A percentile compares a stretch with the other conserved stretches of the same genome.
Conservation (phyloP, 2,329 filamentous ascomycete genomes). For the Fusarium xylarioides region DNA sequence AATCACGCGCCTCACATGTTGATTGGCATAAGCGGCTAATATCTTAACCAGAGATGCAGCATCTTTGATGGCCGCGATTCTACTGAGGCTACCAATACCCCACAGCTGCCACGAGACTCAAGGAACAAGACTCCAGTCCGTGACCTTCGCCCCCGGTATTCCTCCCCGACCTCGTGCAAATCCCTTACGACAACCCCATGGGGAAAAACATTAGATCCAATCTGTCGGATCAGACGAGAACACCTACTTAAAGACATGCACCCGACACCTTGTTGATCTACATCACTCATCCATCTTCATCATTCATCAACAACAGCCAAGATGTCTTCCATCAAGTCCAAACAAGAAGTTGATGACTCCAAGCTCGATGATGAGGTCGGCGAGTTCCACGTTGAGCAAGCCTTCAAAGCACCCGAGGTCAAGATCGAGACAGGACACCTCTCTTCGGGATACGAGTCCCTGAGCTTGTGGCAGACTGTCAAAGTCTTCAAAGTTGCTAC, state of each 20-base stretch:
- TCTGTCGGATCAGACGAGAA: background rate
- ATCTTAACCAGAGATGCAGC: background rate
- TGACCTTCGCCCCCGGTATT: background rate
- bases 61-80: background rate
- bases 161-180: background rate
- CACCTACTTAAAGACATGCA: background rate
- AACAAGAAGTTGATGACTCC: background rate
- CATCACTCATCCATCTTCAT: background rate
- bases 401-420: background rate
- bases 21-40: too few species aligned
- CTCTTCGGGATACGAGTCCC: background rate
- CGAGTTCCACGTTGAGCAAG: background rate
- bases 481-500: background rate
- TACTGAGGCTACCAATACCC: background rate
- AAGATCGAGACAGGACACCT: background rate
- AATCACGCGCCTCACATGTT: too few species aligned
- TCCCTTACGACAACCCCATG: background rate
- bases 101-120: background rate
- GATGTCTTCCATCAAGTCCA: background rate
- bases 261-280: background rate
- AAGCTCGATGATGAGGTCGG: background rate
- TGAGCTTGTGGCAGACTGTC: background rate
- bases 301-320: background rate
- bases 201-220: background rate
- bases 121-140: background rate